Evolutionary conservation across 768 basidiomycete species (phyloP).

Genomic region (Cystoderma amianthinum): DNA sequence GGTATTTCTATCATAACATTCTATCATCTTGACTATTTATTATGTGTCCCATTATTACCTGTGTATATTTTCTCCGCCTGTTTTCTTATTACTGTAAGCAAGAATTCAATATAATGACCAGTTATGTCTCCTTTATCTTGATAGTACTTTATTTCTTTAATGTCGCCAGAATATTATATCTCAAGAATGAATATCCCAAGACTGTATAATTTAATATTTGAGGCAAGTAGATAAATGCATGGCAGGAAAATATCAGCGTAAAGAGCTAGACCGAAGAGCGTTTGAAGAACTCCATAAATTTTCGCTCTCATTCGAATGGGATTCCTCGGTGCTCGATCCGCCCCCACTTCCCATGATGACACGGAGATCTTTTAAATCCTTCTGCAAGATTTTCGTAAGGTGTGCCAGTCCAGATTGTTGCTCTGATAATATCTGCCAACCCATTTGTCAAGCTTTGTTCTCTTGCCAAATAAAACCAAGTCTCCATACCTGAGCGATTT

Average conservation of each 20-base stretch:
- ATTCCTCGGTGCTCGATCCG: slow-evolving; percentile 7
- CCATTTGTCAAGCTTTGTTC: slow-evolving; percentile 4
- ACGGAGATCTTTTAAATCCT: slow-evolving; percentile 55
- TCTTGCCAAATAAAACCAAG: slow-evolving; percentile 1
- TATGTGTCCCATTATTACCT: background rate
- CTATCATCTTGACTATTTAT: background rate
- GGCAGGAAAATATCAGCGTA: slow-evolving; percentile 28
- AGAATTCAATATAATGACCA: no score
- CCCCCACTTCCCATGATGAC: slow-evolving; percentile 47
- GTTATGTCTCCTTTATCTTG: no score
- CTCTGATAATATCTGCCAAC: slow-evolving; percentile 57
- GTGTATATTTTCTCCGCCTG: background rate
- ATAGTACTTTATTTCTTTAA: no score
- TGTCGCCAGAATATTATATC: no score
- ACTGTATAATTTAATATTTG: no score
- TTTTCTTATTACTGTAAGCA: background rate
- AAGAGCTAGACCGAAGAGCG: slow-evolving; percentile 26
- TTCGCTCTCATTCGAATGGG: slow-evolving; percentile 16
- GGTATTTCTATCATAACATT: background rate
- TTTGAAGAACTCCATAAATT: slow-evolving; percentile 26
- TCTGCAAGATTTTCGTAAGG: slow-evolving; percentile 68
- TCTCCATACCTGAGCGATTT: slow-evolving; percentile 60
- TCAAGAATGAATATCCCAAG: no score
- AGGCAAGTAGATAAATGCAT: no score
- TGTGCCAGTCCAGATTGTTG: slow-evolving; percentile 79